Evolutionary conservation across 2,329 filamentous ascomycete genomes (phyloP).

Genomic region (Niveomyces coronatus): DNA sequence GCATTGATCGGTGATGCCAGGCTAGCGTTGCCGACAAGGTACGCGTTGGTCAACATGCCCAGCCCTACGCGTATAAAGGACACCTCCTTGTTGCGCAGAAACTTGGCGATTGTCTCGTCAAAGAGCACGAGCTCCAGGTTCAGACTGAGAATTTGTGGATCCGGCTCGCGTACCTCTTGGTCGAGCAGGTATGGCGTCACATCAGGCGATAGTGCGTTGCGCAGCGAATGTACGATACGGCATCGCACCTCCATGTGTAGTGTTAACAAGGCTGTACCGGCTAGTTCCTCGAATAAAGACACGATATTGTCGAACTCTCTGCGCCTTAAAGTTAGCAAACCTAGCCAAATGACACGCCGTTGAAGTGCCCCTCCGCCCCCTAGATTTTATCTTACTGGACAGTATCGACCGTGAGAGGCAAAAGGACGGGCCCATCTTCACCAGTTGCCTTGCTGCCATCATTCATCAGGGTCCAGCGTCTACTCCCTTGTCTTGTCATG

Average conservation of each 20-base stretch:
- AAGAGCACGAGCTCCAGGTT: slow-evolving; percentile 79
- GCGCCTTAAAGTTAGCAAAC: neutral
- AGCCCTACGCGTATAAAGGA: slow-evolving; percentile 69
- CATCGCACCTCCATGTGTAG: slow-evolving; percentile 83
- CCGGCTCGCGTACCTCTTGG: slow-evolving; percentile 65
- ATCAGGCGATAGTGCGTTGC: slow-evolving; percentile 49
- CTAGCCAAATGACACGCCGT: no score
- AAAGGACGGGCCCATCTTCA: slow-evolving; percentile 60
- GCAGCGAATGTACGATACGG: slow-evolving; percentile 72
- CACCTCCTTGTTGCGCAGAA: slow-evolving; percentile 61
- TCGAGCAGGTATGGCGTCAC: slow-evolving; percentile 54
- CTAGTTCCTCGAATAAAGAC: slow-evolving; percentile 71
- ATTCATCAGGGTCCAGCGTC: slow-evolving; percentile 76
- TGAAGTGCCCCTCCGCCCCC: neutral
- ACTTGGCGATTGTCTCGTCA: slow-evolving; percentile 68
- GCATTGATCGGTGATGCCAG: slow-evolving; percentile 74
- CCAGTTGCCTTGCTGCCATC: slow-evolving; percentile 47
- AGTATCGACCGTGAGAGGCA: slow-evolving; percentile 81
- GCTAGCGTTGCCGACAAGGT: slow-evolving; percentile 61
- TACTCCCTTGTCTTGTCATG: slow-evolving; percentile 47
- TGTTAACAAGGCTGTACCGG: slow-evolving; percentile 67
- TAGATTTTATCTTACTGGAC: slow-evolving; percentile 50
- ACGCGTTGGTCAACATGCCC: slow-evolving; percentile 65
- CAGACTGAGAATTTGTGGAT: slow-evolving; percentile 69
- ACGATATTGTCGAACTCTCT: slow-evolving; percentile 83